Evolutionary conservation across 2,329 filamentous ascomycete species (phyloP).

Genomic region (Neoascochyta sp.): DNA sequence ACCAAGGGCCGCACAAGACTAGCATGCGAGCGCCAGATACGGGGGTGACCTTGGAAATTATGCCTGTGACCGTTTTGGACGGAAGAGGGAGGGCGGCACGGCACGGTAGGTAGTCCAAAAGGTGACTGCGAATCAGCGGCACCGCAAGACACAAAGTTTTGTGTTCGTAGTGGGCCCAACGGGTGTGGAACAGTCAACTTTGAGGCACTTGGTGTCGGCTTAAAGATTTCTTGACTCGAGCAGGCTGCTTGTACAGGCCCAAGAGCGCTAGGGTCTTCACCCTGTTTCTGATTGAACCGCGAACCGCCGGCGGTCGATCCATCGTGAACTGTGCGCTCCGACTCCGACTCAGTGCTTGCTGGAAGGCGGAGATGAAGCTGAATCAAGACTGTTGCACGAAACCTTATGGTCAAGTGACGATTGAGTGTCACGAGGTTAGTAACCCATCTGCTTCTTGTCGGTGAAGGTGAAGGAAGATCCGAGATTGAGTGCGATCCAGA

Average conservation of each 20-base stretch:
- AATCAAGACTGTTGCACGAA: constrained; percentile 12
- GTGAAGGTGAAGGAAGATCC: too few species aligned
- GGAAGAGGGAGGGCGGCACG: constrained; percentile 29
- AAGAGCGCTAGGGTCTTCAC: too few species aligned
- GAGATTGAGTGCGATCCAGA: too few species aligned
- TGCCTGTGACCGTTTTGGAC: constrained; percentile 16
- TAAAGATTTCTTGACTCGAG: background rate
- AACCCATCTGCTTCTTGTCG: too few species aligned
- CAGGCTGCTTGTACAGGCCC: too few species aligned
- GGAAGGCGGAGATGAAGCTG: constrained; percentile 9
- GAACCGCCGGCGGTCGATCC: constrained; percentile 4
- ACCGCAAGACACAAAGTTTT: constrained; percentile 6
- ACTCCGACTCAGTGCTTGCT: too few species aligned
- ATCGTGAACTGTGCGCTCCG: too few species aligned
- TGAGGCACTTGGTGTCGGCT: constrained; percentile 2
- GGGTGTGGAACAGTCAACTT: constrained; percentile 14
- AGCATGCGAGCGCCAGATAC: too few species aligned
- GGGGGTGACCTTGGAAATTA: too few species aligned
- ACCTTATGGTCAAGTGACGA: too few species aligned
- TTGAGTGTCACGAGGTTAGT: too few species aligned
- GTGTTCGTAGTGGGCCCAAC: constrained; percentile 21
- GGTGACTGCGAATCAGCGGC: constrained; percentile 24
- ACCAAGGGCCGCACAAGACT: too few species aligned
- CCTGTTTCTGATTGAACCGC: constrained; percentile 4
- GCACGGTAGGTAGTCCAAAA: constrained; percentile 20